phyloP scores from a whole-genome alignment of 192 early-diverging fungal genomes.

The Diversispora epigaea region DNA sequence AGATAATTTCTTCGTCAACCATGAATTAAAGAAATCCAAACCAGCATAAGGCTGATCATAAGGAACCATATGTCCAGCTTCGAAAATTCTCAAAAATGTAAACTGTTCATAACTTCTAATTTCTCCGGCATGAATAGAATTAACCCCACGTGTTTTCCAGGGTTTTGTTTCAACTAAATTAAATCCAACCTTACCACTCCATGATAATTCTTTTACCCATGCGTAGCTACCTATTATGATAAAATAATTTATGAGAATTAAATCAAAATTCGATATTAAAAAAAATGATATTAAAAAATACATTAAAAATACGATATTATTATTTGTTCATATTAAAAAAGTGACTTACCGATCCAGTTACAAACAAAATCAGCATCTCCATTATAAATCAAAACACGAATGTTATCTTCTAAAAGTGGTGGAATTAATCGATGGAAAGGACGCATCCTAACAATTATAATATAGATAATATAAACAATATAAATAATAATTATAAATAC shows the following conservation, averaged over 20 bases:
- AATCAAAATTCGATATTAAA: background rate
- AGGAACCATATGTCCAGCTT: slow-evolving; percentile 91
- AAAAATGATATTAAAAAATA: background rate
- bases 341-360: slow-evolving; percentile 68
- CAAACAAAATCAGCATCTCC: slow-evolving; percentile 95
- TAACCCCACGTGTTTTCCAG: slow-evolving; percentile 67
- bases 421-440: slow-evolving; percentile 70
- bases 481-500: slow-evolving; percentile 10
- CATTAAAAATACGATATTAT: background rate
- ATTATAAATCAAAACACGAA: slow-evolving; percentile 82
- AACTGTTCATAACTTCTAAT: slow-evolving; percentile 69
- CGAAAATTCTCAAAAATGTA: slow-evolving; percentile 83
- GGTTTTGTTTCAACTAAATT: slow-evolving; percentile 60
- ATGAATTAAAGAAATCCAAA: slow-evolving; percentile 85
- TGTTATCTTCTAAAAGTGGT: slow-evolving; percentile 72
- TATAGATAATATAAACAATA: background rate
- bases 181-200: slow-evolving; percentile 76
- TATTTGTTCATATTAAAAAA: background rate
- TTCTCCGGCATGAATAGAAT: slow-evolving; percentile 55
- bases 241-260: slow-evolving; percentile 3
- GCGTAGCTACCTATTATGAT: slow-evolving; percentile 80
- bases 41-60: slow-evolving; percentile 85
- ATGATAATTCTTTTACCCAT: slow-evolving; percentile 82
- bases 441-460: slow-evolving; percentile 61
- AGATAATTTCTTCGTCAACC: slow-evolving; percentile 40